Conservation (phyloP, 495 filamentous ascomycete species). For the Hyaloscypha bicolor region DNA sequence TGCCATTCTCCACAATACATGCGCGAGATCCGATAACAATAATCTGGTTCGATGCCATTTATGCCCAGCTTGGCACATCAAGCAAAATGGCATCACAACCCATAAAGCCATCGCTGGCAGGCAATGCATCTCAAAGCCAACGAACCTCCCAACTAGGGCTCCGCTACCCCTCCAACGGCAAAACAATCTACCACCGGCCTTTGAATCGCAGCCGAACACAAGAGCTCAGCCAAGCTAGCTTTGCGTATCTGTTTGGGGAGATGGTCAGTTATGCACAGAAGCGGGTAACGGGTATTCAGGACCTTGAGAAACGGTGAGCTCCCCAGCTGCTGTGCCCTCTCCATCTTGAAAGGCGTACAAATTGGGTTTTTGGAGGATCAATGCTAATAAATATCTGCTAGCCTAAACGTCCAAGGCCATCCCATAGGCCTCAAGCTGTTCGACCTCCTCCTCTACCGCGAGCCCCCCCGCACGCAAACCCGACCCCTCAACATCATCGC, state of each 20-base stretch:
- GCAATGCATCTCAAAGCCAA: constrained; percentile 31
- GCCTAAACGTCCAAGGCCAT: constrained; percentile 93
- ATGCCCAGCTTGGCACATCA: constrained; percentile 2
- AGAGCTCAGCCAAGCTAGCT: constrained; percentile 87
- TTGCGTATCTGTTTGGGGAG: constrained; percentile 94
- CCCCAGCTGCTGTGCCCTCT: neutral
- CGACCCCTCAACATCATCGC: constrained; percentile 87
- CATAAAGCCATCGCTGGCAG: constrained; percentile 39
- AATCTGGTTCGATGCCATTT: constrained; percentile 16
- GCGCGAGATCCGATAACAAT: neutral
- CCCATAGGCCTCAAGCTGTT: constrained; percentile 92
- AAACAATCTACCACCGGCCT: constrained; percentile 97
- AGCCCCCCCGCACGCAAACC: constrained; percentile 65
- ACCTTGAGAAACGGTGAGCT: constrained; percentile 69
- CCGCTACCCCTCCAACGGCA: constrained; percentile 89
- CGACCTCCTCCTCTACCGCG: constrained; percentile 87
- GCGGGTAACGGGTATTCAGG: constrained; percentile 86
- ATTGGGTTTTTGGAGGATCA: neutral
- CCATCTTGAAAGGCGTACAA: constrained; percentile 6
- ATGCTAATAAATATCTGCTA: constrained; percentile 37
- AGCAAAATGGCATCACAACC: constrained; percentile 43
- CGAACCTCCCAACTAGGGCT: constrained; percentile 58
- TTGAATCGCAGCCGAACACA: constrained; percentile 83
- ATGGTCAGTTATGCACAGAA: constrained; percentile 96
- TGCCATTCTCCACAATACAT: neutral